Evolutionary conservation across 1,139 yeast genomes (phyloP), one percentile per base, ranked within the genome.

Genomic region (Candida sp.): DNA sequence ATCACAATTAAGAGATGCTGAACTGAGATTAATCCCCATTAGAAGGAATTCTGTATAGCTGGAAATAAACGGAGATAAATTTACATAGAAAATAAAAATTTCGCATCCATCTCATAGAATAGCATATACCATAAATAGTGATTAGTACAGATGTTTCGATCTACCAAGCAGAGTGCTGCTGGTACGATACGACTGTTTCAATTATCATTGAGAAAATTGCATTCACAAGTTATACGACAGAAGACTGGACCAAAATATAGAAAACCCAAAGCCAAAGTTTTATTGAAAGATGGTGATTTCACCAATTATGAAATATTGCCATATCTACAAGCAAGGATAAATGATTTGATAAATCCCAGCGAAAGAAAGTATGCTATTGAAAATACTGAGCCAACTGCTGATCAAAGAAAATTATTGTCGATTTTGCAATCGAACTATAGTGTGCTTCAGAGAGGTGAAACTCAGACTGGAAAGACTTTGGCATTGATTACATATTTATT

Each of bases 31-130:
- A 43, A 44, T 59, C 4, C 57, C 73, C 23, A 76, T 73, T 45
- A 73, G 93, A 58, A 71, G 95, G 53, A 84, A 85, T 56, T 84
- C 90, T 43, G 34, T 32, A 12, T 32, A 32, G 34, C 11, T 11
- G 19, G 19, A 15, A 15, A 15, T 15, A 15, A 15, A 15, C 19
- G 19, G 19, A 15, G 19, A 15, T 15, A 15, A 15, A 15, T 15
- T 15, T 15, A 15, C 19, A 15, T 15, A 15, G 19, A 15, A 15
- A 15, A 15, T 15, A 15, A 32, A 32, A 32, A 32, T 32, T 32
- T 32, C 34, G 34, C 34, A 32, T 32, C 34, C 34, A 32, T 32
- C 34, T 32, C 34, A 11, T 12, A 25, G 11, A 25, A 11, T 11
- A 25, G 11, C 29, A 25, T 25, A 25, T 11, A 25, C 29, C 29